phyloP scores from a whole-genome alignment of 2,329 filamentous ascomycete species.

The Chalaropsis thielavioides region DNA sequence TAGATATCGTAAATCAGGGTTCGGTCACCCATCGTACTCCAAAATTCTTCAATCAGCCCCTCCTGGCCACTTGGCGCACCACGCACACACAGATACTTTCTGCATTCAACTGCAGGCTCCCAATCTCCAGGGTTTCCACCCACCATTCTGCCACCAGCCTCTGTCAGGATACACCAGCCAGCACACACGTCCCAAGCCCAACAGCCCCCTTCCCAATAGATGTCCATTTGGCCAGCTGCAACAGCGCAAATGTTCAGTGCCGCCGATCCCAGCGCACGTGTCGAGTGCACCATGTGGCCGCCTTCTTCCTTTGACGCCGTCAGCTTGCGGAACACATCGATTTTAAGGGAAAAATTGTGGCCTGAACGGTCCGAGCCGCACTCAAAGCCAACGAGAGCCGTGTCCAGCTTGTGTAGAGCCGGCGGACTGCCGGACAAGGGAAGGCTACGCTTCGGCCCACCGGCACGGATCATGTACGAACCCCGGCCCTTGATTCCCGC shows the following conservation, averaged over 20 bases:
- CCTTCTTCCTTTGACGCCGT: conserved; percentile 44
- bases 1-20: conserved; percentile 33
- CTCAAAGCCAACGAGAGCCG: conserved; percentile 53
- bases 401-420: conserved; percentile 45
- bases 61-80: conserved; percentile 45
- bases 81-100: conserved; percentile 49
- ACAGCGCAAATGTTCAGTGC: conserved; percentile 62
- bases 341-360: conserved; percentile 56
- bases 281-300: conserved; percentile 61
- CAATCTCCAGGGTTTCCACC: conserved; percentile 61
- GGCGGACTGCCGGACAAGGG: conserved; percentile 35
- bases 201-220: conserved; percentile 73
- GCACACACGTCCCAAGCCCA: conserved; percentile 81
- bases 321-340: conserved; percentile 48
- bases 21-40: conserved; percentile 42
- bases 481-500: conserved; percentile 54
- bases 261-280: conserved; percentile 57
- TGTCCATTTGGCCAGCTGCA: conserved; percentile 54
- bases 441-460: conserved; percentile 27
- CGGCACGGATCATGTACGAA: conserved; percentile 40
- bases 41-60: conserved; percentile 50
- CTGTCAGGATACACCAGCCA: conserved; percentile 59
- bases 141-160: conserved; percentile 60
- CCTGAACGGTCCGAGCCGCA: conserved; percentile 58
- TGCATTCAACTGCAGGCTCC: conserved; percentile 44